phyloP scores from a whole-genome alignment of 1,139 yeast genomes.

The Kodamaea derodonti region DNA sequence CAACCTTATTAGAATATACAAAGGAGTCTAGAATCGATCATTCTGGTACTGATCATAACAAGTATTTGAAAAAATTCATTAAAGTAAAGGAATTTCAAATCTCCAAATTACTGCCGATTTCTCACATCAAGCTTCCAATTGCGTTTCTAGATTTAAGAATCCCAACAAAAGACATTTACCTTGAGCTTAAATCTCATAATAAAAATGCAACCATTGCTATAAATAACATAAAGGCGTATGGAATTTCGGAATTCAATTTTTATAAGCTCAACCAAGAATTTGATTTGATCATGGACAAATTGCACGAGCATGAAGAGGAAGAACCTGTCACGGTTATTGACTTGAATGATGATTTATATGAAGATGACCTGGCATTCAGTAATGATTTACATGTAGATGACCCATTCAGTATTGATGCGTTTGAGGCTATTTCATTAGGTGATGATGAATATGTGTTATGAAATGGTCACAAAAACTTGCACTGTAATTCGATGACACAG shows the following conservation, averaged over 20 bases:
- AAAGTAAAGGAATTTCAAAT: constrained; percentile 27
- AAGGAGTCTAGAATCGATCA: constrained; percentile 14
- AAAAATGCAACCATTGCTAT: constrained; percentile 20
- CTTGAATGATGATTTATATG: constrained; percentile 3
- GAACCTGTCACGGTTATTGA: constrained; percentile 1
- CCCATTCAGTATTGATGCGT: no score
- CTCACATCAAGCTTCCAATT: constrained; percentile 33
- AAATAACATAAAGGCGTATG: constrained; percentile 33
- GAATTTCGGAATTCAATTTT: constrained; percentile 32
- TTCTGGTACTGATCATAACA: constrained; percentile 10
- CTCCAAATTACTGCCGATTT: constrained; percentile 15
- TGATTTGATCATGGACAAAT: constrained; percentile 19
- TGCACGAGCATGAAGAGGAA: constrained; percentile 4
- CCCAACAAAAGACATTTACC: constrained; percentile 32
- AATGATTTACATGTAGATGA: no score
- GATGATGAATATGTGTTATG: no score
- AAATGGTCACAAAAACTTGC: no score
- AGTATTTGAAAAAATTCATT: constrained; percentile 30
- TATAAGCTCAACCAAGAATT: constrained; percentile 25
- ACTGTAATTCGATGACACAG: no score
- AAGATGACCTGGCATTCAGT: no score
- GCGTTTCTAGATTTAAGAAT: constrained; percentile 33
- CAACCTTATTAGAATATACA: constrained; percentile 16
- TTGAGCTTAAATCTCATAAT: constrained; percentile 27
- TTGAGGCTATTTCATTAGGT: no score